phyloP scores from a whole-genome alignment of 2,329 filamentous ascomycete species.

The Ophiostoma ulmi region DNA sequence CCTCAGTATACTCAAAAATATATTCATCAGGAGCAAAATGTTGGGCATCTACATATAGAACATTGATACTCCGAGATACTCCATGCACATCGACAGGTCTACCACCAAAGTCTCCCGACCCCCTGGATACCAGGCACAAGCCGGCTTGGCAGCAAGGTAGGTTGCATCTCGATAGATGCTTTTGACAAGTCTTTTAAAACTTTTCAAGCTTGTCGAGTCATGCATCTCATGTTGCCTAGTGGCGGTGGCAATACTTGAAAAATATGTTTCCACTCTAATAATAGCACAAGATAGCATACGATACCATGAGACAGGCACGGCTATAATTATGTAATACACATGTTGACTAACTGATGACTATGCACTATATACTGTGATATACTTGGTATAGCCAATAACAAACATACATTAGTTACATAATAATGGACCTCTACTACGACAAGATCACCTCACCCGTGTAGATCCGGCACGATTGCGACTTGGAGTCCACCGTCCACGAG shows the following conservation, averaged over 20 bases:
- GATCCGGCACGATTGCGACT: conserved; percentile 24
- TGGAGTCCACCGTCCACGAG: conserved; percentile 27
- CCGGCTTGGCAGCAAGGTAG: conserved; percentile 9
- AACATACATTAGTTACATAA: background rate
- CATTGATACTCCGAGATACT: background rate
- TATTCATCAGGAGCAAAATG: background rate
- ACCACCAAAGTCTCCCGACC: background rate
- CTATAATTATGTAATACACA: too few species aligned
- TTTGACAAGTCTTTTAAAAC: background rate
- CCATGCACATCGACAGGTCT: background rate
- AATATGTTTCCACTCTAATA: background rate
- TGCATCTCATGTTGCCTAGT: background rate
- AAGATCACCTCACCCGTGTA: conserved; percentile 25
- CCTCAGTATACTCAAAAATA: too few species aligned
- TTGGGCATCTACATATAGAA: background rate
- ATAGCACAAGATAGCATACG: background rate
- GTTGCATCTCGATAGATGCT: background rate
- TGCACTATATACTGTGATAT: too few species aligned
- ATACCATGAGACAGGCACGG: background rate
- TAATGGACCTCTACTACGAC: conserved; percentile 14
- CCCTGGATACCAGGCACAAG: background rate
- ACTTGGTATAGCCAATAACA: too few species aligned
- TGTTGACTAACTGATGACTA: too few species aligned
- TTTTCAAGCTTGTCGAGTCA: background rate
- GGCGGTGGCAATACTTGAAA: background rate